A percentile compares a stretch with the other conserved stretches of the same genome.
These are phyloP conservation scores for Penicillium coffeae DNA, from an alignment of 495 filamentous ascomycete genomes.

Conservation along the genomic window DNA sequence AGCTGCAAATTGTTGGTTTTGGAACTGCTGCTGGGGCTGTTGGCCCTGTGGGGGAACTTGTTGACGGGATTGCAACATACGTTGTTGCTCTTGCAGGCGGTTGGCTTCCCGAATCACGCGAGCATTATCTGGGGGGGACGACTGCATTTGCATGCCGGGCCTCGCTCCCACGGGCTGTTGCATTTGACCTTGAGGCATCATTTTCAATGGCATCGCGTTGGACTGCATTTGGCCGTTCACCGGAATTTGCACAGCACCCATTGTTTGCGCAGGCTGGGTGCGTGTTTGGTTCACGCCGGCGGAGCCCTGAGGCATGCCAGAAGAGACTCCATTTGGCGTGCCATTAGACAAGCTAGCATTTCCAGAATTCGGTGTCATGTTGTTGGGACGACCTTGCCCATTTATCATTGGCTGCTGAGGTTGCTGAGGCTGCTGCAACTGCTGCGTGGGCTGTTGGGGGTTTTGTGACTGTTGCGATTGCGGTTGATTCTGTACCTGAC, in stretches of 20 bases:
- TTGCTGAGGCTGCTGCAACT: neutral
- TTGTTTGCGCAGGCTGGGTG: slow-evolving; percentile 37
- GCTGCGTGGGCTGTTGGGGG: slow-evolving; percentile 6
- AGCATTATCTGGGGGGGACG: slow-evolving; percentile 50
- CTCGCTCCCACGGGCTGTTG: slow-evolving; percentile 55
- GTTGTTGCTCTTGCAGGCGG: slow-evolving; percentile 61
- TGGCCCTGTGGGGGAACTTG: slow-evolving; percentile 39
- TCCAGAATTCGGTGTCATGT: slow-evolving; percentile 36
- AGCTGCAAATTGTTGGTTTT: slow-evolving; percentile 37
- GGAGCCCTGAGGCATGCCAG: slow-evolving; percentile 35
- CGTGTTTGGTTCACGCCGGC: slow-evolving; percentile 37
- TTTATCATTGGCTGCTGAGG: slow-evolving; percentile 38
- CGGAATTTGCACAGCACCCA: slow-evolving; percentile 31
- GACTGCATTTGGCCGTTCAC: slow-evolving; percentile 48
- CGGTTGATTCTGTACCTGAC: slow-evolving; percentile 37
- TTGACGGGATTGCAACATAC: slow-evolving; percentile 61
- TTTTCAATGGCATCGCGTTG: slow-evolving; percentile 58
- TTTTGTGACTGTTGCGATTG: neutral
- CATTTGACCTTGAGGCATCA: slow-evolving; percentile 70
- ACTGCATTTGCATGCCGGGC: slow-evolving; percentile 55
- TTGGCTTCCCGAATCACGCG: slow-evolving; percentile 58
- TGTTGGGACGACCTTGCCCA: slow-evolving; percentile 35
- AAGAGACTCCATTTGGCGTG: slow-evolving; percentile 34
- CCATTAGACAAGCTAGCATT: slow-evolving; percentile 27
- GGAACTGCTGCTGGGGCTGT: slow-evolving; percentile 40